Conservation (phyloP, 805 yeast genomes). For the Yamadazyma ubonensis region DNA sequence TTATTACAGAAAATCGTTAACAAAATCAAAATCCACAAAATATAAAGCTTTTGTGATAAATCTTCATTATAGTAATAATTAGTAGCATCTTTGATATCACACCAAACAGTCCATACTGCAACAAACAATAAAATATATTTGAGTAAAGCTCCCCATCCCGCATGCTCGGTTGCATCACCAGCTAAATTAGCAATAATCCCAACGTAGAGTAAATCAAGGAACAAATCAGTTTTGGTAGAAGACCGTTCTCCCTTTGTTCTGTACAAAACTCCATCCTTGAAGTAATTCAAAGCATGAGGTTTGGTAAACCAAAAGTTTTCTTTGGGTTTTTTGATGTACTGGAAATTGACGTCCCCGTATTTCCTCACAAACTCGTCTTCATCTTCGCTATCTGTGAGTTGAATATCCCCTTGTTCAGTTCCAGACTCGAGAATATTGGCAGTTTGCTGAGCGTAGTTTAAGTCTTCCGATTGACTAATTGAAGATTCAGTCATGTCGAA, state of each 20-base stretch:
- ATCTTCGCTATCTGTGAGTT: slow-evolving; percentile 29
- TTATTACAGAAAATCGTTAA: slow-evolving; percentile 54
- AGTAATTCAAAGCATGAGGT: slow-evolving; percentile 63
- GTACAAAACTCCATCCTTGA: slow-evolving; percentile 54
- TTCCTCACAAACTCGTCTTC: slow-evolving; percentile 46
- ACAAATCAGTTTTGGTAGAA: slow-evolving; percentile 53
- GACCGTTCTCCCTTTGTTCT: slow-evolving; percentile 57
- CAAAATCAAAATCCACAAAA: slow-evolving; percentile 52
- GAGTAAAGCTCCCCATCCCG: slow-evolving; percentile 46
- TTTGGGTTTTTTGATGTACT: slow-evolving; percentile 45
- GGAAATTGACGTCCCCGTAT: slow-evolving; percentile 49
- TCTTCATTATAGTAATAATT: slow-evolving; percentile 64
- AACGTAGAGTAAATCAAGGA: slow-evolving; percentile 61
- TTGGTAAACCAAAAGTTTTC: slow-evolving; percentile 41
- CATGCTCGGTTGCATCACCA: slow-evolving; percentile 48
- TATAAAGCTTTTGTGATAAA: slow-evolving; percentile 49
- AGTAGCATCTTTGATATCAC: slow-evolving; percentile 62
- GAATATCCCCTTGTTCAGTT: slow-evolving; percentile 8
- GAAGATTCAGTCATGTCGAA: background rate
- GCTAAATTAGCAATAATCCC: slow-evolving; percentile 64
- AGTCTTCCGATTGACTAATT: background rate
- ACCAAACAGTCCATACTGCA: slow-evolving; percentile 66
- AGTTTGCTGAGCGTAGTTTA: background rate
- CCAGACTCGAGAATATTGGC: slow-evolving; percentile 4
- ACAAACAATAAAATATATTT: slow-evolving; percentile 50